Base-by-base conservation (phyloP, 805 yeast genomes). In the Scheffersomyces coipomensis region DNA sequence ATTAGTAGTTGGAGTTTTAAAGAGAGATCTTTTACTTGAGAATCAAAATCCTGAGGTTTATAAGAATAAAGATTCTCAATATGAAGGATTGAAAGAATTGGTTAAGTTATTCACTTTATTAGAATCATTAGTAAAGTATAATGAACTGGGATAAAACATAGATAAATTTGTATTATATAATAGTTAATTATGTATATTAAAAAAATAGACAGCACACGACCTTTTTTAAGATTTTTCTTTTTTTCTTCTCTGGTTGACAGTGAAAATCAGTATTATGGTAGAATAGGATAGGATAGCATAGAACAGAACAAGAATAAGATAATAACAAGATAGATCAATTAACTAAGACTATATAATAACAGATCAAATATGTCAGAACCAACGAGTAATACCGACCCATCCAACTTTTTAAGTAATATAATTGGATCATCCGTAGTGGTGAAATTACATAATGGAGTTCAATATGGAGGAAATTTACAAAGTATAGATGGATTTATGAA, bases 401-500 rank as follows among this genome's bases (percentile, higher is more conserved):
- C 95, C n/a, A 73, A 78, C 33, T 93, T 93, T 56, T 73, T 93
- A 25, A 72, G 87, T 21, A 83, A 81, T 34, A 83, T 93, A 42
- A 82, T 85, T 19, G 95, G 96, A 34, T 76, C 83, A 36, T 68
- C 78, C 13, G 97, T 93, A 17, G 67, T 83, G 29, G 97, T 93
- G 21, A 88, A 86, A 60, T 76, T 90, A 39, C 79, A 84, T 57
- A 86, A 93, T 25, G 98, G 97, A 11, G 81, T 90, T 45, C 87
- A 87, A 43, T 93, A 88, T 63, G 48, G 57, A 12, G 74, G 85
- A 5, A 70, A 64, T 35, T 73, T 87, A 46, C 91, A 87, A 51
- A 87, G 97, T 29, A 90, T 93, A 42, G 99, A 93, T 59, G 98
- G 98, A 7, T 93, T 83, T 68, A 89, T 93, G 97, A 93, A 93